Evolutionary conservation across 805 yeast species (phyloP), one percentile per base, ranked within the genome.

Genomic region (Metschnikowia cubensis): DNA sequence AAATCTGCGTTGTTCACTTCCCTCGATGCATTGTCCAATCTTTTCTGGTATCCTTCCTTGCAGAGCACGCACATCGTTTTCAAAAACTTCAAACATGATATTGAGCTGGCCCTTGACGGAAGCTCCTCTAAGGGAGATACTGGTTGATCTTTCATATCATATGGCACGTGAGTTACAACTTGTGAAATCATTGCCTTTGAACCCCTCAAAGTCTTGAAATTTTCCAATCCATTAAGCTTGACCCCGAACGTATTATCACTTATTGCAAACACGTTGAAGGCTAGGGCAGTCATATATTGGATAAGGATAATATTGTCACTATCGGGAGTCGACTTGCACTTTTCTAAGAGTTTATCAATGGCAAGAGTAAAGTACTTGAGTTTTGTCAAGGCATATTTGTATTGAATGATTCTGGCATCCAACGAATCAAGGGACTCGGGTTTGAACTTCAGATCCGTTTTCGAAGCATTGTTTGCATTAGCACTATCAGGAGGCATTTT

Each of bases 381-480:
- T 59, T 82, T 83, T 49, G 66, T 60, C 2, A 77, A 67, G 8
- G 82, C 79, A 57, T 80, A 80, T 49, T 75, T 76, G 62, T 78
- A 85, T 61, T 85, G 87, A 3, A 84, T 63, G 20, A 82, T 70
- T 52, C 77, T 76, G 13, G 82, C 80, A 55, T 84, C 89, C 43
- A 75, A 67, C 1, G 79, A 68, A 56, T 76, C 79, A 39, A 57
- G 39, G 15, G 38, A 43, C 18, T 46, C 34, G 5, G 55, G 55
- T 13, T 32, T 42, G 37, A 42, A 42, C n/a, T 42, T 33, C 45
- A 42, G 31, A 17, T 20, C 31, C 20, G 14, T n/a, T 14, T 18
- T 42, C 37, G 25, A 21, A 13, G 18, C 22, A 32, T 32, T 14
- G 14, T 8, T n/a, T 20, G 15, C 45, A 33, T 33, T 15, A 6